Conservation (phyloP, 352 stramenopile genomes). For the Phytophthora meadii region DNA sequence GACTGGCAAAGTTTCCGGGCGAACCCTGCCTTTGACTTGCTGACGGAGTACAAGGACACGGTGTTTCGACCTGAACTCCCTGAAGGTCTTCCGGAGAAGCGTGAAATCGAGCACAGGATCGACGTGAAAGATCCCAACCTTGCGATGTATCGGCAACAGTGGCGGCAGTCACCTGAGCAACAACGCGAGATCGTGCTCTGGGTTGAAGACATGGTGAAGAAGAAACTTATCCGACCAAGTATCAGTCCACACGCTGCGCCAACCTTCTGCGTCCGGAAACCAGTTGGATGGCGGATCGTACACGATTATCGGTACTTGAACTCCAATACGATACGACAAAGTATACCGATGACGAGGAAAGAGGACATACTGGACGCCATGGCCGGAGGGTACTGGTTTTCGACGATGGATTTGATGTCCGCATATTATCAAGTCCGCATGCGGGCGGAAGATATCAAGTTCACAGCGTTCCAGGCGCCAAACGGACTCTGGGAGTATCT, state of each 20-base stretch:
- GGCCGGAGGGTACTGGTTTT: slow-evolving; percentile 5
- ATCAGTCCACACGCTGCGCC: slow-evolving; percentile 9
- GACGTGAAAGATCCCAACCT: background rate
- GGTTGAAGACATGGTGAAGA: background rate
- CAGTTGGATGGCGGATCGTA: slow-evolving; percentile 4
- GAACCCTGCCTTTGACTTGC: too few relatives aligned
- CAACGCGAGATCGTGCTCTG: slow-evolving; percentile 6
- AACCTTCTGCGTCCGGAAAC: slow-evolving; percentile 26
- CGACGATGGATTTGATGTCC: slow-evolving; percentile 25
- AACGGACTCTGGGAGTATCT: too few relatives aligned
- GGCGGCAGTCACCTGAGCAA: slow-evolving; percentile 21
- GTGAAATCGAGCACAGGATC: too few relatives aligned
- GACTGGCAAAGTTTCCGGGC: too few relatives aligned
- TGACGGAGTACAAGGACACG: too few relatives aligned
- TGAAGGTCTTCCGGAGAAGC: too few relatives aligned
- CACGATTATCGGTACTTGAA: slow-evolving; percentile 8
- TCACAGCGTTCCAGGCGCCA: too few relatives aligned
- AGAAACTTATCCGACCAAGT: slow-evolving; percentile 11
- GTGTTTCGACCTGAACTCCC: too few relatives aligned
- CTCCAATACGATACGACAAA: slow-evolving; percentile 3
- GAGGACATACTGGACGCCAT: background rate
- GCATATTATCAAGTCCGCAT: slow-evolving; percentile 37
- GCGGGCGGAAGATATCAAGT: background rate
- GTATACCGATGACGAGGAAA: slow-evolving; percentile 3
- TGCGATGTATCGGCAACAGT: slow-evolving; percentile 19